Conservation (phyloP, 805 yeast genomes). For the Nakazawaea ernobii region DNA sequence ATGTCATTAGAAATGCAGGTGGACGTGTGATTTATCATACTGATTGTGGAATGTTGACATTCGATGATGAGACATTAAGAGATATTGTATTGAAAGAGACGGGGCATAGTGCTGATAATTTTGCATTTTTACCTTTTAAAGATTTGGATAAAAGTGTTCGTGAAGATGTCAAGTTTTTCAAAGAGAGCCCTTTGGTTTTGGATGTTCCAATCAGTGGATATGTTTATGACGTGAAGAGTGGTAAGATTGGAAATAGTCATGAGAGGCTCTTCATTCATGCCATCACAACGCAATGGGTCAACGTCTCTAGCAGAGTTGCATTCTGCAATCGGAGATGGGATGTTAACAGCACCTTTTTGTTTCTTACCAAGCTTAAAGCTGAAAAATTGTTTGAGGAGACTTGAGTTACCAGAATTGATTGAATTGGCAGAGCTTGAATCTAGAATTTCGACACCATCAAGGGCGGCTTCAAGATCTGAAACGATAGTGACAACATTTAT, state of each 20-base stretch:
- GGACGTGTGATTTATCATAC: conserved; percentile 37
- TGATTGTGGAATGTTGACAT: conserved; percentile 40
- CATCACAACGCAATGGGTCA: not conserved
- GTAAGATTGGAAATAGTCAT: conserved; percentile 20
- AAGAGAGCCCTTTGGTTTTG: conserved; percentile 24
- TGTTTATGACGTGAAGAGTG: conserved; percentile 32
- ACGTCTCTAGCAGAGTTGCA: not conserved
- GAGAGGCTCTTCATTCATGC: not conserved
- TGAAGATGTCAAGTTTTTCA: conserved; percentile 30
- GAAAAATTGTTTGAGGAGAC: not conserved
- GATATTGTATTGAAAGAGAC: conserved; percentile 24
- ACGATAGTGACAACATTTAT: too few species aligned
- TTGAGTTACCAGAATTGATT: not conserved
- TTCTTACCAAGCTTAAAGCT: not conserved
- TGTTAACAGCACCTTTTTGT: not conserved
- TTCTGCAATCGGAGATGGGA: not conserved
- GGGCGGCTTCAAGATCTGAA: too few species aligned
- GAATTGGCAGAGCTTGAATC: not conserved
- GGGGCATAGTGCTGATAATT: conserved; percentile 23
- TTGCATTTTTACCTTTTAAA: conserved; percentile 29
- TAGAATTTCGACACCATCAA: too few species aligned
- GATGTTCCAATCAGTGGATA: conserved; percentile 35
- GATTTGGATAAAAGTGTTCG: conserved; percentile 29
- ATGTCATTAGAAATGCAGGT: conserved; percentile 39
- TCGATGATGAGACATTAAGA: conserved; percentile 27